Evolutionary conservation across 2,329 filamentous ascomycete genomes (phyloP).

Genomic region (Aspergillus alliaceus): DNA sequence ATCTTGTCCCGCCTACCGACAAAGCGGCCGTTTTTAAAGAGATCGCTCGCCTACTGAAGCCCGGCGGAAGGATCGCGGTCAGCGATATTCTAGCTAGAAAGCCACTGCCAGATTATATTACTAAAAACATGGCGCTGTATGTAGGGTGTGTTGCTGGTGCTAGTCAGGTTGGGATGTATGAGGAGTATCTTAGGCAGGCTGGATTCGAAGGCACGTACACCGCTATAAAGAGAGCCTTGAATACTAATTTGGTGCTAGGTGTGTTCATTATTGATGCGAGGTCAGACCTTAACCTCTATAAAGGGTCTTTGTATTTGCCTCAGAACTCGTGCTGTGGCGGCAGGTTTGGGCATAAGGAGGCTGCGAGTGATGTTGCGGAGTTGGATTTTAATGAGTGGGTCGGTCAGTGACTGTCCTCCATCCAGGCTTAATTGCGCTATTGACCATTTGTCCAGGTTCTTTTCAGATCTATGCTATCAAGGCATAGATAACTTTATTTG

Average conservation of each 20-base stretch:
- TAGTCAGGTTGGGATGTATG: conserved; percentile 53
- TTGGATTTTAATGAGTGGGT: conserved; percentile 54
- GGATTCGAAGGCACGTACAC: conserved; percentile 50
- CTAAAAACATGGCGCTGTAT: conserved; percentile 53
- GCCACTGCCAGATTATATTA: conserved; percentile 50
- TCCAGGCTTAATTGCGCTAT: background rate
- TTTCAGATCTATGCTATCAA: conserved; percentile 56
- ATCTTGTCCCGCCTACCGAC: conserved; percentile 55
- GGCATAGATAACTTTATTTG: conserved; percentile 14
- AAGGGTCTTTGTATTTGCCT: conserved; percentile 21
- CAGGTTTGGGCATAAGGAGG: background rate
- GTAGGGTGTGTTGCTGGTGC: conserved; percentile 63
- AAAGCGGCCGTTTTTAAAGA: conserved; percentile 58
- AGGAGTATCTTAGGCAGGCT: conserved; percentile 50
- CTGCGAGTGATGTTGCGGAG: conserved; percentile 21
- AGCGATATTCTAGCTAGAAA: conserved; percentile 60
- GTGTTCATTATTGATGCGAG: conserved; percentile 48
- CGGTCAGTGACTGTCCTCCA: conserved; percentile 38
- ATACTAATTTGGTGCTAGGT: conserved; percentile 28
- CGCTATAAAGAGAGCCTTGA: background rate
- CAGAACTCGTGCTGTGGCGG: conserved; percentile 19
- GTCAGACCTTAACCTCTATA: conserved; percentile 52
- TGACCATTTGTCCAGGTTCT: conserved; percentile 35
- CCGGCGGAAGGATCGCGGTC: conserved; percentile 59
- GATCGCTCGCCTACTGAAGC: conserved; percentile 58